Conservation (phyloP, 75 land plant genomes). For the Isoetes taiwanensis region DNA sequence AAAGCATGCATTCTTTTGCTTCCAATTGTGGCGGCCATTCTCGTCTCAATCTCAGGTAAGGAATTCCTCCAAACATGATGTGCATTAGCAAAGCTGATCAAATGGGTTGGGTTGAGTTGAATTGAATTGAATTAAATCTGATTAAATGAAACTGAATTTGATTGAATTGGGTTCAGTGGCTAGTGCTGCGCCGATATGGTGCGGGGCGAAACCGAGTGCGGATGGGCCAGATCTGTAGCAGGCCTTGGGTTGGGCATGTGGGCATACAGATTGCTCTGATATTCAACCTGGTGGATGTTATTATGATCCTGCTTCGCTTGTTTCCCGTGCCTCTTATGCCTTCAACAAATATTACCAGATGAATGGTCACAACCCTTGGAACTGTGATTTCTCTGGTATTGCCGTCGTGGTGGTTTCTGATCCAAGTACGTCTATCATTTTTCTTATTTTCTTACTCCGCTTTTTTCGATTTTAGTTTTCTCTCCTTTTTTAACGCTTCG, state of each 20-base stretch:
- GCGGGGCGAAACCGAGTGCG: not conserved
- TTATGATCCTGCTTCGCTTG: not conserved
- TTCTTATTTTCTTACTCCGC: not conserved
- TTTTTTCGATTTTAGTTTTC: not conserved
- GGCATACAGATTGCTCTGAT: not conserved
- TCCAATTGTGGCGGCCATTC: too few species aligned
- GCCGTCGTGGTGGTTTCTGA: not conserved
- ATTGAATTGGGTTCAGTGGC: too few species aligned
- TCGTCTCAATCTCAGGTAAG: too few species aligned
- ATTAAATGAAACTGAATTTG: too few species aligned
- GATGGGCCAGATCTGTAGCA: not conserved
- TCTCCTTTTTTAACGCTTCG: not conserved
- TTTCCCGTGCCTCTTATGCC: slow-evolving; percentile 2
- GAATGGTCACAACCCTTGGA: not conserved
- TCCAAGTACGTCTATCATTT: not conserved
- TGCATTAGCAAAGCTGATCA: too few species aligned
- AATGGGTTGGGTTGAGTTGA: too few species aligned
- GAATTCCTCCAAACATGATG: too few species aligned
- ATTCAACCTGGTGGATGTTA: not conserved
- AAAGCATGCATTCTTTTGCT: too few species aligned
- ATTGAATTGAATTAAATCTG: too few species aligned
- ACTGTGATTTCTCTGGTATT: not conserved
- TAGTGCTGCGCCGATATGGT: too few species aligned
- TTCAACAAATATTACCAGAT: not conserved
- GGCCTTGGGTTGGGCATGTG: slow-evolving; percentile 6